Evolutionary conservation across 2,329 filamentous ascomycete genomes (phyloP), one percentile per base, ranked within the genome.

Genomic region (Fusarium burgessii): DNA sequence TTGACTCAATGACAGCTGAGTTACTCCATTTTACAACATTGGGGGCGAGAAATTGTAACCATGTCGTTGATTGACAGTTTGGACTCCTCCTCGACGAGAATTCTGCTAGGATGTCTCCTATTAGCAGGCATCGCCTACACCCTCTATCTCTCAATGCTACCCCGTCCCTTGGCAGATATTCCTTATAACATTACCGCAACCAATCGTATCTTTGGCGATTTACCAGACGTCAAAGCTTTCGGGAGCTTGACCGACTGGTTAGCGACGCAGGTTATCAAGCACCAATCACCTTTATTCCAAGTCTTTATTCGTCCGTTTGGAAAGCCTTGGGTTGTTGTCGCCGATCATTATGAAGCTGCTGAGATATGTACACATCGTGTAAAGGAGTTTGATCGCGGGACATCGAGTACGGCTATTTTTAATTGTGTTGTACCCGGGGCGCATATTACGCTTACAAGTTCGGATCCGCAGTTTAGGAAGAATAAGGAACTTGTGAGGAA

Each of bases 401-500:
- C 36, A 0, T 54, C 54, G 8, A 71, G 59, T 3, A 69, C 70
- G 2, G 23, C 55, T 15, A 2, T 69, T 13, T 66, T 72, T 8
- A 17, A 47, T 5, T 58, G 69, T 8, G 54, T 72, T 9, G 55
- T 72, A 12, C 69, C 69, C 0, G 47, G 57, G 2, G 40, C 51
- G 8, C 68, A 72, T 9, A 52, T 72, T 11, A 70, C 65, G 6
- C 57, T 72, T 4, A 42, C 38, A n/a, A 70, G 60, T 5, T 56
- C 57, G 3, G 40, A 72, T 40, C 69, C 69, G 3, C 69, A 70
- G 18, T 72, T 70, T 5, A 60, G 59, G 13, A 72, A 69, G 27
- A 72, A 72, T 6, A 72, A 72, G 20, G 69, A 72, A 6, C 69
- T 72, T 33, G 65, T 72, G 5, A 45, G 66, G 8, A 71, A 72